These are phyloP conservation scores for Grosmannia serpens DNA, from an alignment of 2,329 filamentous ascomycete species.

Conservation along the genomic window DNA sequence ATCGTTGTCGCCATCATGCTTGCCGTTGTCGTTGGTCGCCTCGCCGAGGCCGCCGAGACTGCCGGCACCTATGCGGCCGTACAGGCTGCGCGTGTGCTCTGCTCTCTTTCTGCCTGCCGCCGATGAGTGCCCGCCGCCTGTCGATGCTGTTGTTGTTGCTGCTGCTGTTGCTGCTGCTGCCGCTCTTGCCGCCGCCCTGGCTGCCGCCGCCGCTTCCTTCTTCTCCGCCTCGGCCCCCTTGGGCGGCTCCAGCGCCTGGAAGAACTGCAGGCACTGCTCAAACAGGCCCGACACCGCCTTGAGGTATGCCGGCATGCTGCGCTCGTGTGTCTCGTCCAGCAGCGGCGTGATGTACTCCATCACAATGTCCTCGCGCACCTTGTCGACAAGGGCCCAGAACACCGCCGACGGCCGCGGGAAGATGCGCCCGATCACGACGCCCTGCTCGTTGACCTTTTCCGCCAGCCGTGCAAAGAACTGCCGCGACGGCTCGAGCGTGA, in stretches of 20 bases:
- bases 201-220: not conserved
- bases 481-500: constrained; percentile 70
- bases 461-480: constrained; percentile 69
- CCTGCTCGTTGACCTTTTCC: constrained; percentile 69
- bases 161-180: not conserved
- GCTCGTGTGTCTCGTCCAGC: constrained; percentile 76
- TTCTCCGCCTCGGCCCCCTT: constrained; percentile 29
- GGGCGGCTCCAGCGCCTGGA: constrained; percentile 57
- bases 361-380: constrained; percentile 72
- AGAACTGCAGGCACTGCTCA: constrained; percentile 72
- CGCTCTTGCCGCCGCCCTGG: not conserved
- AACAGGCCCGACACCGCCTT: constrained; percentile 81
- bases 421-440: constrained; percentile 65
- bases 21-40: not conserved
- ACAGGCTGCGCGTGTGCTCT: not conserved
- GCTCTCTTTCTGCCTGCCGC: not conserved
- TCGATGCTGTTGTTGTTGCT: not conserved
- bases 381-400: constrained; percentile 68
- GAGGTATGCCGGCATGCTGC: constrained; percentile 65
- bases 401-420: constrained; percentile 64
- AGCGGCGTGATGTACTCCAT: constrained; percentile 76
- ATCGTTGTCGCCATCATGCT: no score
- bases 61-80: not conserved
- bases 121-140: not conserved
- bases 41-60: not conserved